Evolutionary conservation across 176 grass and related monocot genomes (phyloP), one percentile per base, ranked within the genome.

Genomic region (Eremochloa ophiuroides): DNA sequence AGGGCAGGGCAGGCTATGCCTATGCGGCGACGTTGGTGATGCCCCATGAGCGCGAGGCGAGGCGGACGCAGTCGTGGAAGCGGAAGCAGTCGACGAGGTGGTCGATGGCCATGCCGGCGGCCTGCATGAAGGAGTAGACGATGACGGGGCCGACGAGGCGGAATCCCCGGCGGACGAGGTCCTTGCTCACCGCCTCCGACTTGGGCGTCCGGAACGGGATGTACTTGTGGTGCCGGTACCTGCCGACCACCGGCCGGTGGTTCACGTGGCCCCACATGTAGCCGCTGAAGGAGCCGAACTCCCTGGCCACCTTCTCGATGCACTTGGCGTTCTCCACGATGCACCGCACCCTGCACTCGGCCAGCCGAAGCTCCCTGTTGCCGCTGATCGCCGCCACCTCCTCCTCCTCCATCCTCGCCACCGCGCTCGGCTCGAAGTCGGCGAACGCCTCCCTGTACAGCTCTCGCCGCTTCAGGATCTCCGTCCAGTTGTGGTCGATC

Each of bases 111-210:
- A 96, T 93, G 59, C 93, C 93, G 14, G 88, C 60, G 41, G 91
- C 93, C 82, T 99, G 91, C 97, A 99, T 99, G 89, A 96, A 99
- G 20, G 93, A 96, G 78, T 96, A 95, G 66, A 96, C 66, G n/a
- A 99, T 99, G 28, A 99, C 97, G 3, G 97, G 97, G 1, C 93
- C 97, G 0, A 95, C 97, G 8, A 99, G 80, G 14, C 97, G 91
- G 65, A 99, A 95, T 0, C 97, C 93, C 4, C 93, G 91, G 43
- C 93, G 61, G 69, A 93, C 82, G 56, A 99, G 83, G 69, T 99
- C 97, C 69, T 95, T 99, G 93, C 97, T 99, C 37, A 99, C 75
- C 15, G 75, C 80, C 78, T 99, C 97, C 8, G 97, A 99, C 53
- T 93, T 99, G 0, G 96, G 91, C 7, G 96, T 99, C 66, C 96